Evolutionary conservation across 1,284 basidiomycete genomes (phyloP).

Genomic region (Hemileia vastatrix): DNA sequence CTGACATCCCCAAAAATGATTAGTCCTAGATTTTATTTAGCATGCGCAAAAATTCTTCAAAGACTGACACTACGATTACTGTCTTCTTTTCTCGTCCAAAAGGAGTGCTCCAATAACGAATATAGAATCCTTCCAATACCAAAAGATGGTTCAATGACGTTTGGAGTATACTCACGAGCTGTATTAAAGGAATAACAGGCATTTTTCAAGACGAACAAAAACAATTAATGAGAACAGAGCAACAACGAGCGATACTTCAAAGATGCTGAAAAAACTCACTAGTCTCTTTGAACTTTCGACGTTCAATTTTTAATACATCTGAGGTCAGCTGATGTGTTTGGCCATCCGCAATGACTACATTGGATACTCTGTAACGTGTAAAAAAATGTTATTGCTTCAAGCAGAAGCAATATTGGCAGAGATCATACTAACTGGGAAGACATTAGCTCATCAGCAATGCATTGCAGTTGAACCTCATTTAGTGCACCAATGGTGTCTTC

Average conservation of each 20-base stretch:
- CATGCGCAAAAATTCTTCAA: conserved; percentile 45
- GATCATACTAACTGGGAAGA: conserved; percentile 48
- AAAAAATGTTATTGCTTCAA: background rate
- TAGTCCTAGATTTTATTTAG: conserved; percentile 14
- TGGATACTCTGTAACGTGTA: conserved; percentile 1
- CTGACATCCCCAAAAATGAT: conserved; percentile 45
- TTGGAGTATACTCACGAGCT: conserved; percentile 92
- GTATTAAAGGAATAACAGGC: conserved; percentile 7
- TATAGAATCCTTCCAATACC: conserved; percentile 95
- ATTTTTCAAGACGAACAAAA: background rate
- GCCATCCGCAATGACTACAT: conserved; percentile 51
- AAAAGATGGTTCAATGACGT: conserved; percentile 98
- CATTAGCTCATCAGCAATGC: conserved; percentile 62
- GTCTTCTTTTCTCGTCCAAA: conserved; percentile 89
- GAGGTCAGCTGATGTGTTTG: conserved; percentile 63
- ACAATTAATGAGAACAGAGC: background rate
- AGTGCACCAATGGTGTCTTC: conserved; percentile 61
- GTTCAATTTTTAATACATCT: conserved; percentile 68
- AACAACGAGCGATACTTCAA: conserved; percentile 10
- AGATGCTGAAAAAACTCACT: conserved; percentile 51
- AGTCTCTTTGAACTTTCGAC: conserved; percentile 80
- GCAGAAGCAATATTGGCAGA: background rate
- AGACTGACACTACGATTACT: conserved; percentile 62
- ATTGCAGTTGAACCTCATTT: conserved; percentile 59
- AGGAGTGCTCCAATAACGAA: conserved; percentile 85